phyloP scores from a whole-genome alignment of 306 rosid species.

The Cicer arietinum region DNA sequence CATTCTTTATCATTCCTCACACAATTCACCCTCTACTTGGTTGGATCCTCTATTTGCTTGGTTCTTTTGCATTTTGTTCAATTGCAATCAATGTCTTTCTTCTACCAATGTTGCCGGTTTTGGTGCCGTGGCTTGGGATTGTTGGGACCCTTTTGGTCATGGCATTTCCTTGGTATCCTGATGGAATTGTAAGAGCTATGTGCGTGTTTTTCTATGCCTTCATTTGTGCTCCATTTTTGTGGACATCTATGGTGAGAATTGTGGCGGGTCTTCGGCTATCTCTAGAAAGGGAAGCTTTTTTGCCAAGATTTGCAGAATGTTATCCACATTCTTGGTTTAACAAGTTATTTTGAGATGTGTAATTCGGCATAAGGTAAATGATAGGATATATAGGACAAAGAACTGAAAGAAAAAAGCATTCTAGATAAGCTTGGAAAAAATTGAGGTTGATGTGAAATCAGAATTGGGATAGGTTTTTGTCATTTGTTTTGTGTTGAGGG shows the following conservation, averaged over 20 bases:
- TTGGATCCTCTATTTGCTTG: constrained; percentile 75
- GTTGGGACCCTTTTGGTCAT: constrained; percentile 68
- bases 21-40: constrained; percentile 83
- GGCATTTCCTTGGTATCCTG: constrained; percentile 80
- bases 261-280: constrained; percentile 64
- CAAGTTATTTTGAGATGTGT: constrained; percentile 54
- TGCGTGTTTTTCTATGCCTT: constrained; percentile 70
- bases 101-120: constrained; percentile 70
- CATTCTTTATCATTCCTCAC: constrained; percentile 72
- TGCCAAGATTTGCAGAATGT: constrained; percentile 64
- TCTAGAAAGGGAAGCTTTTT: constrained; percentile 70
- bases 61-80: constrained; percentile 62
- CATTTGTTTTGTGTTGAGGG: constrained; percentile 8
- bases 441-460: neutral
- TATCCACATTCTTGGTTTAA: constrained; percentile 58
- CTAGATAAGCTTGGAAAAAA: neutral
- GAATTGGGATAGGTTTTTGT: neutral
- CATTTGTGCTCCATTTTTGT: constrained; percentile 68
- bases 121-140: constrained; percentile 64
- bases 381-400: neutral
- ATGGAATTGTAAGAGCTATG: constrained; percentile 80
- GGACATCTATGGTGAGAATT: constrained; percentile 62
- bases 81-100: constrained; percentile 60
- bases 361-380: constrained; percentile 12
- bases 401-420: neutral